Evolutionary conservation across 2,329 filamentous ascomycete genomes (phyloP), one percentile per base, ranked within the genome.

Genomic region (Fusarium drepaniforme): DNA sequence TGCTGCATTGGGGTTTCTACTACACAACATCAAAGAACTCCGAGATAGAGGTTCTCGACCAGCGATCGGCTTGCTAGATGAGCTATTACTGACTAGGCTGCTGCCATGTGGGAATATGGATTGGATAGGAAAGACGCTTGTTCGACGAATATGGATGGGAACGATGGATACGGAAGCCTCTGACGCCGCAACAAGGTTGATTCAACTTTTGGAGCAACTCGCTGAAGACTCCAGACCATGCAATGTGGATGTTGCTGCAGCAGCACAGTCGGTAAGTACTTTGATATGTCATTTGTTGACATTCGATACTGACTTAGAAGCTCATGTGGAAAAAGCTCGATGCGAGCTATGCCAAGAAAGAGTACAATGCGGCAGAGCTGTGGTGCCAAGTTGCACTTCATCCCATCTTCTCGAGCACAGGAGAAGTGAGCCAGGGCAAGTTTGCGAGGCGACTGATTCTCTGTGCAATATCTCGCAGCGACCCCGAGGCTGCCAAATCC

Each of bases 321-420:
- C 82, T 98, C 5, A 84, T 98, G 5, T 98, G 95, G 95, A 97
- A 95, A 82, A 89, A 88, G 30, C 86, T 94, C n/a, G 93, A 95
- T 63, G 82, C 86, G 1, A 85, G 86, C 16, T 90, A 90, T 71
- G 83, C 83, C 1, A 86, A 89, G 37, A 84, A 87, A 2, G 83
- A 90, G 18, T 89, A 88, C 65, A 84, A 86, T 3, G 74, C 85
- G 16, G 89, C 93, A 1, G 89, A 93, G 72, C 83, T 85, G 61
- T 98, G 94, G 95, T 97, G 94, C 77, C 86, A 82, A 9, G 80
- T 95, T 21, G 92, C 93, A 1, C 85, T 93, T 15, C 92, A 95
- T 78, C 80, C 85, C 1, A 78, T 94, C 0, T 95, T 98, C 74
- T 83, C 88, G 15, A 89, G 89, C 60, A 89, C 90, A 25, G 92